These are phyloP conservation scores for Plantago major DNA, from an alignment of 257 asterid genomes.

Conservation along the genomic window DNA sequence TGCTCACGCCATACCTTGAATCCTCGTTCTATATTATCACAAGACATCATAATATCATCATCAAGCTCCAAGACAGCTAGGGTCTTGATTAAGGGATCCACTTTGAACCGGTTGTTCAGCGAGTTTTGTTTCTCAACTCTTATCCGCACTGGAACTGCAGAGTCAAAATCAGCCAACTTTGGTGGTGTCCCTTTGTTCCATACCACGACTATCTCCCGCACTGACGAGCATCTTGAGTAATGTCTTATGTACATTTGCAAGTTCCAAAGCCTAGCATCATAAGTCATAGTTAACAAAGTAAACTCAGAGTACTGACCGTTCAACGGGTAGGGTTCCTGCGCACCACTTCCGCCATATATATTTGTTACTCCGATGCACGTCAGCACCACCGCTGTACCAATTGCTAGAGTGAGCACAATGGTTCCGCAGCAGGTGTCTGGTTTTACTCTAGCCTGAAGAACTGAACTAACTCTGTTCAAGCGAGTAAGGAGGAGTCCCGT, in stretches of 20 bases:
- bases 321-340: conserved; percentile 70
- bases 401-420: conserved; percentile 34
- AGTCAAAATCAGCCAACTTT: conserved; percentile 51
- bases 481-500: conserved; percentile 65
- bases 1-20: conserved; percentile 83
- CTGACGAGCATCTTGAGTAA: conserved; percentile 90
- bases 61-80: conserved; percentile 91
- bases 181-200: conserved; percentile 96
- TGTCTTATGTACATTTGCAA: conserved; percentile 75
- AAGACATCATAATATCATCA: conserved; percentile 91
- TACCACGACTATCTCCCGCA: conserved; percentile 88
- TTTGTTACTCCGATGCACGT: conserved; percentile 57
- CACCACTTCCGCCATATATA: conserved; percentile 81
- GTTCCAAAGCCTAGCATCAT: conserved; percentile 92
- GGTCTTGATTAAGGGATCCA: conserved; percentile 63
- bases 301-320: conserved; percentile 77
- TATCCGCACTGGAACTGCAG: conserved; percentile 81
- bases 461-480: conserved; percentile 51
- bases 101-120: conserved; percentile 75
- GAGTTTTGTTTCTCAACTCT: conserved; percentile 73
- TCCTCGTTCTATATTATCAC: conserved; percentile 87
- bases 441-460: conserved; percentile 54
- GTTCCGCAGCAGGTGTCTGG: conserved; percentile 48
- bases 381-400: conserved; percentile 32
- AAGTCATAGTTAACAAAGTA: conserved; percentile 84